Evolutionary conservation across 148 eudicot species (phyloP).

Genomic region (Diospyros lotus): DNA sequence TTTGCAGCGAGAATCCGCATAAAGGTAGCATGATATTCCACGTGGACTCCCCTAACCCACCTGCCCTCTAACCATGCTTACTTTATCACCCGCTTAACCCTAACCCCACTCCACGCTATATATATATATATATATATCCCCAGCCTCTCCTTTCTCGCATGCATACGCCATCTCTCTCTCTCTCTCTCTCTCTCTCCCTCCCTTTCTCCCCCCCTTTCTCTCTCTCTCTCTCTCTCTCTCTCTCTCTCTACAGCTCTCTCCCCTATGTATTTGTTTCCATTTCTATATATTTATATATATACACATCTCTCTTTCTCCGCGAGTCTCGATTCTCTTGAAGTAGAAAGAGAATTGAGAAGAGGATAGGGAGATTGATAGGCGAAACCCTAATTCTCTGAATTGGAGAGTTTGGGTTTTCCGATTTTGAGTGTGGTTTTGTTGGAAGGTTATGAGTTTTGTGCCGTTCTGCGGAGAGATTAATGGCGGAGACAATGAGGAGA

Average conservation of each 20-base stretch:
- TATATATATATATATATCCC: background rate
- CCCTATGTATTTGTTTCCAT: background rate
- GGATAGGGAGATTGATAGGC: too few species aligned
- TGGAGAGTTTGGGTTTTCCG: background rate
- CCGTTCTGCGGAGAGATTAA: constrained; percentile 14
- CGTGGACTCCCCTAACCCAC: constrained; percentile 1
- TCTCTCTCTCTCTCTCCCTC: too few species aligned
- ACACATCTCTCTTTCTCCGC: background rate
- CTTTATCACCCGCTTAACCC: constrained; percentile 7
- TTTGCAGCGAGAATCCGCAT: constrained; percentile 17
- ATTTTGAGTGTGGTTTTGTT: background rate
- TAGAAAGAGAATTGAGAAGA: background rate
- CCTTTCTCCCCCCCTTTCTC: too few species aligned
- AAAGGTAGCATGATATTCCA: constrained; percentile 9
- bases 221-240: too few species aligned
- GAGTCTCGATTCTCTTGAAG: background rate
- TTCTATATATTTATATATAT: constrained; percentile 17
- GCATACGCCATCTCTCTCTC: too few species aligned
- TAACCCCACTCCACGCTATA: background rate
- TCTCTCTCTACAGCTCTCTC: too few species aligned
- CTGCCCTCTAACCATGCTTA: background rate
- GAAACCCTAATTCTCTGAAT: constrained; percentile 27
- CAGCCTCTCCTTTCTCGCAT: too few species aligned
- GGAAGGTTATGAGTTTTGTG: constrained; percentile 21
- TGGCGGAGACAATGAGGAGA: constrained; percentile 39